Evolutionary conservation across 139 green algal species (phyloP), one percentile per base, ranked within the genome.

Genomic region (Chlorella sp.): DNA sequence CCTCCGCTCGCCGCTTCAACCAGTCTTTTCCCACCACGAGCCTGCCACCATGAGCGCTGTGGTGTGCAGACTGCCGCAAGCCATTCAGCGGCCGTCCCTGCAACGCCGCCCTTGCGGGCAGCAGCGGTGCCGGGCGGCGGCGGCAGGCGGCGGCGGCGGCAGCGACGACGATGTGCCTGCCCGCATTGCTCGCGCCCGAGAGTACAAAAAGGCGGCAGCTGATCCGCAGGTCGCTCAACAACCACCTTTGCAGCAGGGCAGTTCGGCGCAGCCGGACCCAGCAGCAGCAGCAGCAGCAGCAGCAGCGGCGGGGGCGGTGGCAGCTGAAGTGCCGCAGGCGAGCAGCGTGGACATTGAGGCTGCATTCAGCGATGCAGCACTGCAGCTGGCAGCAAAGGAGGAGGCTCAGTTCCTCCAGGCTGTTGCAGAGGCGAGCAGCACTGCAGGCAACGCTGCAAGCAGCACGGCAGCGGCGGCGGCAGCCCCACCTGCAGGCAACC

Each of bases 151-250:
- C 36, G 36, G 41, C 20, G 32, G 65, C 34, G 1, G 30, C 44
- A 80, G 76, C 69, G 56, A 69, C 3, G 80, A 84, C 51, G 79
- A 60, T 28, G 56, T 89, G 56, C 58, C 80, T n/a, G 85, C 38
- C 0, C 65, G 85, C 28, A 89, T 89, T 34, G 34, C 19, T 22
- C 67, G 65, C 32, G 85, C 85, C 13, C 54, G 64, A 1, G 56
- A 62, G 44, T 89, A 89, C 62, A 87, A 86, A 56, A 65, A 77
- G 48, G 44, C 34, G 22, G 51, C 0, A 1, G 77, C 40, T 22
- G n/a, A 74, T 11, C 46, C 51, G 79, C 79, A 67, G 62, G 19
- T 22, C 48, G 11, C 41, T 32, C 1, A 5, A 13, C 46, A 44
- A 46, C 32, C n/a, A 20, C 46, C 46, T 17, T 36, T 62, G 62